phyloP scores from a whole-genome alignment of 2,329 filamentous ascomycete species.

The Stylonectria norvegica region DNA sequence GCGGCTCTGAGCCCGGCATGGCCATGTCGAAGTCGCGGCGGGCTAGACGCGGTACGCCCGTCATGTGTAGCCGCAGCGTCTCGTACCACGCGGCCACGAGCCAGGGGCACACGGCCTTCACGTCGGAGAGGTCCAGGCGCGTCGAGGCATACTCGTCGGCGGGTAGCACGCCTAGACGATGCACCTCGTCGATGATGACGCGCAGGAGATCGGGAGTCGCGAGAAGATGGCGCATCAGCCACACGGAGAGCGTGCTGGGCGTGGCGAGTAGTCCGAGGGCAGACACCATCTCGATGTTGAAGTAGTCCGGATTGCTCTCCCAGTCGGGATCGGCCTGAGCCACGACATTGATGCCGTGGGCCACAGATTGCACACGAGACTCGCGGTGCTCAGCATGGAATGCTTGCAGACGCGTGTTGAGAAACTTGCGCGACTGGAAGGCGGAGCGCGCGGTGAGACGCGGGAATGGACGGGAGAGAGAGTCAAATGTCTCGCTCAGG shows the following conservation, averaged over 20 bases:
- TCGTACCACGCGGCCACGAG: constrained; percentile 32
- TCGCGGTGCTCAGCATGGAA: constrained; percentile 27
- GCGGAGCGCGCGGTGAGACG: constrained; percentile 26
- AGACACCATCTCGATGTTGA: constrained; percentile 31
- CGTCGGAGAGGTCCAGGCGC: constrained; percentile 21
- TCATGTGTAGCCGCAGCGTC: constrained; percentile 32
- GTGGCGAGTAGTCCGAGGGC: constrained; percentile 31
- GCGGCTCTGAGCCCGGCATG: constrained; percentile 12
- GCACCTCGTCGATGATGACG: constrained; percentile 22
- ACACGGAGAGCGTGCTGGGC: constrained; percentile 30
- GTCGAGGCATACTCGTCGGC: constrained; percentile 6
- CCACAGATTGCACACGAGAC: constrained; percentile 20
- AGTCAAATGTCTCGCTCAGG: constrained; percentile 29
- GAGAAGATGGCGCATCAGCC: constrained; percentile 29
- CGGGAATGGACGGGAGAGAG: constrained; percentile 25
- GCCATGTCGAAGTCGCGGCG: constrained; percentile 26
- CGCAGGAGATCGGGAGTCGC: constrained; percentile 16
- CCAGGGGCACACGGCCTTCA: constrained; percentile 27
- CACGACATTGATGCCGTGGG: constrained; percentile 31
- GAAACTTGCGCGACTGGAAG: constrained; percentile 25
- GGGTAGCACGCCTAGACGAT: constrained; percentile 12
- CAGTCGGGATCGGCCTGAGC: constrained; percentile 28
- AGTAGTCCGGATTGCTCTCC: constrained; percentile 32
- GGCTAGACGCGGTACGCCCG: constrained; percentile 29
- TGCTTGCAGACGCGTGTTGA: constrained; percentile 21